Conservation (phyloP, 768 basidiomycete genomes). For the Tricholoma hemisulphureum region DNA sequence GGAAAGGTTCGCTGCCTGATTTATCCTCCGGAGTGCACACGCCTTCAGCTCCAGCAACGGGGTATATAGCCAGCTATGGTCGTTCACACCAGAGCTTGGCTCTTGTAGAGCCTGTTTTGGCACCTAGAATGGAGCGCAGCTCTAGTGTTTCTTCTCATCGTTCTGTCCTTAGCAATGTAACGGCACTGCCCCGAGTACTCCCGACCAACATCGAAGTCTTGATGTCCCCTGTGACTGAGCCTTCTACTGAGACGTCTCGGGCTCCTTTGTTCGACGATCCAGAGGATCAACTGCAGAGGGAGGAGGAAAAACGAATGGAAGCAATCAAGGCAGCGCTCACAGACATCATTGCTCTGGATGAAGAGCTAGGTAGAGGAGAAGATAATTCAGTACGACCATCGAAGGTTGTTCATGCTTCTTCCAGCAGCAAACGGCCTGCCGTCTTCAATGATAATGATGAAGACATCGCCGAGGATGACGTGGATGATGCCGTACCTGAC, state of each 20-base stretch:
- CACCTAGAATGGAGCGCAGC: conserved; percentile 39
- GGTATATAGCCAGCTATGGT: conserved; percentile 7
- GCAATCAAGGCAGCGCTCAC: conserved; percentile 95
- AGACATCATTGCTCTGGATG: conserved; percentile 89
- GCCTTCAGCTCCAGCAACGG: neutral
- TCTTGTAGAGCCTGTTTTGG: conserved; percentile 33
- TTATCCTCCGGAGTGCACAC: conserved; percentile 2
- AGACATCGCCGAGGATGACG: conserved; percentile 50
- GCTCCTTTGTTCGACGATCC: conserved; percentile 82
- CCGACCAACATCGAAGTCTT: conserved; percentile 75
- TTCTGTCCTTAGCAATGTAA: conserved; percentile 26
- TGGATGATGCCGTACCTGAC: conserved; percentile 40
- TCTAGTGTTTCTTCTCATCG: conserved; percentile 39
- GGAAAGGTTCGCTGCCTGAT: neutral
- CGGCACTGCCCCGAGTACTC: conserved; percentile 24
- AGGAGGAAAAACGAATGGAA: conserved; percentile 85
- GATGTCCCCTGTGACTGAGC: conserved; percentile 67
- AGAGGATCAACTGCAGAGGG: conserved; percentile 65
- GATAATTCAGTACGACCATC: conserved; percentile 5
- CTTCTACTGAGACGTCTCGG: conserved; percentile 52
- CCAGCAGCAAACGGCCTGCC: conserved; percentile 24
- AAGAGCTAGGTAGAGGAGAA: conserved; percentile 36
- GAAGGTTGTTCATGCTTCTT: conserved; percentile 1
- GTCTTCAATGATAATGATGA: conserved; percentile 40
- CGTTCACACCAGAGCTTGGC: conserved; percentile 11